Percentiles rank a stretch among this genome's conserved stretches.
These are phyloP conservation scores for Claviceps maximensis DNA, from an alignment of 2,329 filamentous ascomycete genomes.

Conservation along the genomic window DNA sequence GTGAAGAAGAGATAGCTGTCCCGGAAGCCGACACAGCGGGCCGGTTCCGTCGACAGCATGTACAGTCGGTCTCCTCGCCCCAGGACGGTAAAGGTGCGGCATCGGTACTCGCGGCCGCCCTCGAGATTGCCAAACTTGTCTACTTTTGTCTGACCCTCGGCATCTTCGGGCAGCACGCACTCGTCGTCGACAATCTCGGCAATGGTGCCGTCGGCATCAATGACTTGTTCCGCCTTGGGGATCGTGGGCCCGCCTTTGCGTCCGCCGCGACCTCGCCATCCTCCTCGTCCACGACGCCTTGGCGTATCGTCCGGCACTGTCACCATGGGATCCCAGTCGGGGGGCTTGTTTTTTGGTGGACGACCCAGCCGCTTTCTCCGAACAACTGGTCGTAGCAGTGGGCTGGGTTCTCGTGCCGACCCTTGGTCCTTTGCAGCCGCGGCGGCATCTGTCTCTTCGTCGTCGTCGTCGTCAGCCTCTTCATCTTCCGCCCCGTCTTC, in stretches of 20 bases:
- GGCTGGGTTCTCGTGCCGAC: slow-evolving; percentile 38
- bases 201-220: slow-evolving; percentile 88
- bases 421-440: slow-evolving; percentile 23
- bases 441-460: slow-evolving; percentile 17
- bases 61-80: slow-evolving; percentile 78
- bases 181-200: slow-evolving; percentile 88
- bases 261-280: slow-evolving; percentile 56
- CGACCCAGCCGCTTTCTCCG: slow-evolving; percentile 70
- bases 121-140: slow-evolving; percentile 75
- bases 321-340: slow-evolving; percentile 60
- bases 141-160: slow-evolving; percentile 85
- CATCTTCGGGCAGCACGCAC: slow-evolving; percentile 73
- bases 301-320: slow-evolving; percentile 46
- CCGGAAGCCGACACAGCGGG: slow-evolving; percentile 89
- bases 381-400: slow-evolving; percentile 48
- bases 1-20: slow-evolving; percentile 99
- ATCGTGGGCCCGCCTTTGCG: slow-evolving; percentile 56
- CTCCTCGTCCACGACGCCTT: slow-evolving; percentile 51
- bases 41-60: slow-evolving; percentile 97
- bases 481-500: slow-evolving; percentile 28
- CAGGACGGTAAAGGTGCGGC: slow-evolving; percentile 83
- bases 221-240: slow-evolving; percentile 68
- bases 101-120: slow-evolving; percentile 82
- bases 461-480: slow-evolving; percentile 13
- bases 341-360: slow-evolving; percentile 71